These are phyloP conservation scores for Cadophora gregata DNA, from an alignment of 2,329 filamentous ascomycete genomes.

Conservation along the genomic window DNA sequence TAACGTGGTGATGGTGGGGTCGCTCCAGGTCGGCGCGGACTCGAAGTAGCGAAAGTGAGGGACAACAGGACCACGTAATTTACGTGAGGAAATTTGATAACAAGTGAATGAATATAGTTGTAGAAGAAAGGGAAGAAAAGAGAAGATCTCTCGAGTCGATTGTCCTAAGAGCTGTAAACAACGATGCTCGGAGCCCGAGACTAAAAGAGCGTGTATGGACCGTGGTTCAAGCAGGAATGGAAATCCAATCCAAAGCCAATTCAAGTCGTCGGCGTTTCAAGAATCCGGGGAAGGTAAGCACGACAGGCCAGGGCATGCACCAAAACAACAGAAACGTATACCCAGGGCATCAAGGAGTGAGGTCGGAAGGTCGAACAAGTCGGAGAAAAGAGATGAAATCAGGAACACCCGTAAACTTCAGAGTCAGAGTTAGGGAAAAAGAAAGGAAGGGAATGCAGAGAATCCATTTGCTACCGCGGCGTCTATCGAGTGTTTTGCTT, in stretches of 20 bases:
- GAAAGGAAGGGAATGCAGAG: not conserved
- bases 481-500: constrained; percentile 21
- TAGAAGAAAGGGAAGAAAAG: constrained; percentile 10
- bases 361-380: not conserved
- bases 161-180: constrained; percentile 5
- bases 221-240: not conserved
- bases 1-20: constrained; percentile 40
- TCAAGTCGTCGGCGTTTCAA: constrained; percentile 36
- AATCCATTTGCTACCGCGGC: constrained; percentile 12
- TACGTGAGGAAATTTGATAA: constrained; percentile 7
- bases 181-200: constrained; percentile 2
- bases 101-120: constrained; percentile 6
- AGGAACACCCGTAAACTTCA: not conserved
- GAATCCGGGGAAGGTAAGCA: constrained; percentile 41
- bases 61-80: not conserved
- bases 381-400: not conserved
- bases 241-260: constrained; percentile 7
- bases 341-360: constrained; percentile 18
- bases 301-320: constrained; percentile 30
- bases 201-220: not conserved
- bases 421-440: not conserved
- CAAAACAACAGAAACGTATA: constrained; percentile 13
- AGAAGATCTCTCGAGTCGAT: too few species aligned
- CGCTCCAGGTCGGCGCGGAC: constrained; percentile 16
- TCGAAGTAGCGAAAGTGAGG: constrained; percentile 10